A percentile compares a stretch with the other conserved stretches of the same genome.
phyloP scores from a whole-genome alignment of 805 yeast species.

The Cyberlindnera xishuangbannaensis region DNA sequence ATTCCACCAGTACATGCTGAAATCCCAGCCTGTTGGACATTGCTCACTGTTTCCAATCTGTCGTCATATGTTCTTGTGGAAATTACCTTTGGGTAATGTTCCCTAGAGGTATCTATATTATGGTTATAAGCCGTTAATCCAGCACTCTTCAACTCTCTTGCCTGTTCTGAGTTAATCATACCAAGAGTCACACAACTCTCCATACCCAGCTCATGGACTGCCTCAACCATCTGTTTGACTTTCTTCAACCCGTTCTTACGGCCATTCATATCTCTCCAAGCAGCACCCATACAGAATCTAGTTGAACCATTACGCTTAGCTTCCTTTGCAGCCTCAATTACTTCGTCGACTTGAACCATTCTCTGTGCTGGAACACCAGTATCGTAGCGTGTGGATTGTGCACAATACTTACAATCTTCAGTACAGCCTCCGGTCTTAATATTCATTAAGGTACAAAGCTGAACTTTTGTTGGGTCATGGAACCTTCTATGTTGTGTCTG shows the following conservation, averaged over 20 bases:
- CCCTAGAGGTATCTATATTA: slow-evolving; percentile 74
- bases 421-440: slow-evolving; percentile 80
- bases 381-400: slow-evolving; percentile 63
- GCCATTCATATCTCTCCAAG: slow-evolving; percentile 84
- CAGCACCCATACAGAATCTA: slow-evolving; percentile 81
- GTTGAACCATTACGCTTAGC: slow-evolving; percentile 72
- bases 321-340: slow-evolving; percentile 52
- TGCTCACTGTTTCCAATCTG: slow-evolving; percentile 57
- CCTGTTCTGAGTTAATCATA: slow-evolving; percentile 66
- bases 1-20: slow-evolving; percentile 78
- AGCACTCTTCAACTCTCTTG: slow-evolving; percentile 50
- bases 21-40: slow-evolving; percentile 58
- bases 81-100: slow-evolving; percentile 68
- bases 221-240: slow-evolving; percentile 59
- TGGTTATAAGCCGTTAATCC: slow-evolving; percentile 82
- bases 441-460: slow-evolving; percentile 67
- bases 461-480: slow-evolving; percentile 67
- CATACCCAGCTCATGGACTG: slow-evolving; percentile 59
- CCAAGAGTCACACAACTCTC: slow-evolving; percentile 81
- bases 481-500: slow-evolving; percentile 60
- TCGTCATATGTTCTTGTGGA: slow-evolving; percentile 69
- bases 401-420: slow-evolving; percentile 78
- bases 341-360: slow-evolving; percentile 55
- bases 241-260: slow-evolving; percentile 59
- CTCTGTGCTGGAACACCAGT: slow-evolving; percentile 72